Evolutionary conservation across 139 green algal genomes (phyloP), one percentile per base, ranked within the genome.

Genomic region (Tetraselmis chui): DNA sequence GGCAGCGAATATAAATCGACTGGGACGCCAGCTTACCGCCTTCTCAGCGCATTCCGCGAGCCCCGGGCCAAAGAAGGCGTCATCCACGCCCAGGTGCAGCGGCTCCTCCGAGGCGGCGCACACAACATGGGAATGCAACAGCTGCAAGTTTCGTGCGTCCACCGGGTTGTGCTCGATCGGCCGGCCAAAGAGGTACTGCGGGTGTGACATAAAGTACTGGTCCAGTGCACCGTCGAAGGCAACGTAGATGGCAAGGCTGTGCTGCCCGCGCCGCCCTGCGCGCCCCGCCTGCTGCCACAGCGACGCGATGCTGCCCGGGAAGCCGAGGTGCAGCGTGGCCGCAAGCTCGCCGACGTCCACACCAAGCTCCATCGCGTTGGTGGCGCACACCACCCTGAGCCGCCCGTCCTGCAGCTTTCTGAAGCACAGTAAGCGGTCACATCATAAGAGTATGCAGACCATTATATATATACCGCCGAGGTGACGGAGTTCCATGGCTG

Each of bases 351-450:
- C 96, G 27, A 99, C 90, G 87, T 99, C 96, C 5, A 99, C 90
- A 1, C 96, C 96, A 80, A 99, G 91, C 86, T 99, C 96, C 45
- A 99, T 85, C 0, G 96, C 96, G 81, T 98, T 98, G 75, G 96
- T 99, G 83, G 96, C 95, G 0, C 93, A 94, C 67, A 99, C 92
- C 2, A 82, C 93, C 30, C 84, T 79, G 29, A 98, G 85, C 2
- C 77, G 31, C 2, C 92, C 92, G 25, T 76, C 78, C 30, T 90
- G 88, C 77, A 97, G 87, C 1, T 86, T 89, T 28, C 76, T 79
- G 76, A n/a, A n/a, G n/a, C n/a, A n/a, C n/a, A n/a, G n/a, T n/a
- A n/a, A n/a, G n/a, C n/a, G n/a, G n/a, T n/a, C n/a, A n/a, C n/a
- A n/a, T n/a, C n/a, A n/a, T n/a, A n/a, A n/a, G n/a, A n/a, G n/a